phyloP scores from a whole-genome alignment of 495 filamentous ascomycete genomes.

The Hypoxylon subgilvum region DNA sequence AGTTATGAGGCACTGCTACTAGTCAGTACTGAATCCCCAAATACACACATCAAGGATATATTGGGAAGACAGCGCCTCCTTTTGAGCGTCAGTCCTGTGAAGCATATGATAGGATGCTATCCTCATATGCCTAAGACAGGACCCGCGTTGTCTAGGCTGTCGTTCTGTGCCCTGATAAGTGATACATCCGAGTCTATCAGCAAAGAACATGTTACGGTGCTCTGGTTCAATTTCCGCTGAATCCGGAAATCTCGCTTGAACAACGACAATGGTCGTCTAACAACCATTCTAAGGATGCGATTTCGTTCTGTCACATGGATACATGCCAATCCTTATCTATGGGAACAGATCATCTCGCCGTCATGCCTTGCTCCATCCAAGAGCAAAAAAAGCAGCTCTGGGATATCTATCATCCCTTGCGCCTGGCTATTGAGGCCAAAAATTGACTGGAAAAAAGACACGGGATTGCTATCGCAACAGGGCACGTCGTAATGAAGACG shows the following conservation, averaged over 20 bases:
- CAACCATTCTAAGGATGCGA: not conserved
- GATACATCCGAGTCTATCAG: too few relatives aligned
- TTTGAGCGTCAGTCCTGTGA: not conserved
- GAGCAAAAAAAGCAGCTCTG: not conserved
- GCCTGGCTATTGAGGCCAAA: conserved; percentile 2
- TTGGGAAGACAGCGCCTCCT: not conserved
- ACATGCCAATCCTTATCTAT: conserved; percentile 5
- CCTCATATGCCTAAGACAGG: not conserved
- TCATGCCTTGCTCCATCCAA: conserved; percentile 5
- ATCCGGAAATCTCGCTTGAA: not conserved
- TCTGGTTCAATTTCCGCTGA: too few relatives aligned
- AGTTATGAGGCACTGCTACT: not conserved
- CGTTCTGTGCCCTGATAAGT: too few relatives aligned
- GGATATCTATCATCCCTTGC: conserved; percentile 3
- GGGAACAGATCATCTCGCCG: conserved; percentile 4
- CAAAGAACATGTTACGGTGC: too few relatives aligned
- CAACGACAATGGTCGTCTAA: not conserved
- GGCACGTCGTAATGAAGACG: conserved; percentile 4
- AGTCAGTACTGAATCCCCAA: too few relatives aligned
- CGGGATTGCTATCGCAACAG: conserved; percentile 1
- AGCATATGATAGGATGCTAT: not conserved
- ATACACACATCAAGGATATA: too few relatives aligned
- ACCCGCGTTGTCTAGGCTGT: too few relatives aligned
- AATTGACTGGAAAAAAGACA: not conserved
- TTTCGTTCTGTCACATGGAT: not conserved